Conservation (phyloP, 1,284 basidiomycete genomes). For the Anthracocystis panici-leucophaei region DNA sequence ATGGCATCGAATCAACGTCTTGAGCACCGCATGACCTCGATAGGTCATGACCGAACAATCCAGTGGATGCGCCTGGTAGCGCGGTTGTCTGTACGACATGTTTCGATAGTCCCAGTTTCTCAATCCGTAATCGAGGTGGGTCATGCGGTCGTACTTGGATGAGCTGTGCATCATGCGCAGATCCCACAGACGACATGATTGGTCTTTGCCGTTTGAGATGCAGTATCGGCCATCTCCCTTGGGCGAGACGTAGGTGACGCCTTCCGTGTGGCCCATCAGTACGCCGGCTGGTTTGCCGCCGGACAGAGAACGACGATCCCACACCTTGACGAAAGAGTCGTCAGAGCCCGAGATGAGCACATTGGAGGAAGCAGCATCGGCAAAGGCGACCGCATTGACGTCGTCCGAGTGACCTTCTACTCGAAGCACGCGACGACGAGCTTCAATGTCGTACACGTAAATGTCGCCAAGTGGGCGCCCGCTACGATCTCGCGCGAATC, state of each 20-base stretch:
- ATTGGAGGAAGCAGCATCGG: slow-evolving; percentile 89
- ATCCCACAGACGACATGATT: slow-evolving; percentile 92
- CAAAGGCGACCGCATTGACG: slow-evolving; percentile 94
- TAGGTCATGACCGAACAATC: slow-evolving; percentile 96
- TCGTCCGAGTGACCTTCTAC: slow-evolving; percentile 88
- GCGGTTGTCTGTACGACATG: slow-evolving; percentile 72
- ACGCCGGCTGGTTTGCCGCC: slow-evolving; percentile 87
- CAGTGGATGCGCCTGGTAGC: slow-evolving; percentile 76
- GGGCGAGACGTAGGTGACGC: slow-evolving; percentile 69
- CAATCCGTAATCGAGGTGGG: slow-evolving; percentile 75
- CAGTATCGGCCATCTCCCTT: slow-evolving; percentile 90
- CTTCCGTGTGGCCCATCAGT: slow-evolving; percentile 90
- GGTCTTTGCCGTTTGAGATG: slow-evolving; percentile 98
- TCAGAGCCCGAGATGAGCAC: slow-evolving; percentile 93
- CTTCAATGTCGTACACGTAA: slow-evolving; percentile 85
- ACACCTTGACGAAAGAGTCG: slow-evolving; percentile 93
- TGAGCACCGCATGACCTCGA: slow-evolving; percentile 87
- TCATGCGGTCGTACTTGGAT: slow-evolving; percentile 76
- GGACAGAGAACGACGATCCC: slow-evolving; percentile 87
- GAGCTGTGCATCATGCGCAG: slow-evolving; percentile 88
- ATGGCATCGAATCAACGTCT: slow-evolving; percentile 93
- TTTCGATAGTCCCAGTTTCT: slow-evolving; percentile 83
- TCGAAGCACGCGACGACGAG: slow-evolving; percentile 81
- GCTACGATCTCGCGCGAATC: slow-evolving; percentile 90
- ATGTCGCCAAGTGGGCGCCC: slow-evolving; percentile 76